phyloP scores from a whole-genome alignment of 1,284 basidiomycete genomes.

The Cutaneotrichosporon sp. region DNA sequence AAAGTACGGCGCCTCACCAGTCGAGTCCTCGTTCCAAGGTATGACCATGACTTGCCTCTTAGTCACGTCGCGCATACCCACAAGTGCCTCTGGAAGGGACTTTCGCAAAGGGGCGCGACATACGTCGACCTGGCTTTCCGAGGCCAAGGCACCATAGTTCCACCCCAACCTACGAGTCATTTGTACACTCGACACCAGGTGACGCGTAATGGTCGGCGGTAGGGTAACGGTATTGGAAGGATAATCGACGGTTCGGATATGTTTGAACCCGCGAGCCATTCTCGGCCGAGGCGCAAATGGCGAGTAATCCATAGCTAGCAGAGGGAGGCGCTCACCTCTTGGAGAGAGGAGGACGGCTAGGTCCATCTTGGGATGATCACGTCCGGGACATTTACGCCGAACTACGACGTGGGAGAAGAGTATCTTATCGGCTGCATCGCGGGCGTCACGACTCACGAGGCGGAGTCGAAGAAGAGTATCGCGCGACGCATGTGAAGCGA shows the following conservation, averaged over 20 bases:
- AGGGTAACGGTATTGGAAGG: background rate
- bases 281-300: background rate
- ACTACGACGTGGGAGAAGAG: background rate
- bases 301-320: background rate
- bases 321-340: background rate
- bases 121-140: background rate
- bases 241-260: background rate
- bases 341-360: background rate
- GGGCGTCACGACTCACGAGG: background rate
- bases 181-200: background rate
- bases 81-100: background rate
- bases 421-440: background rate
- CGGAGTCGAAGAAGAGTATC: background rate
- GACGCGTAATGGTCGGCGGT: background rate
- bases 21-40: background rate
- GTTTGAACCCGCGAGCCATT: background rate
- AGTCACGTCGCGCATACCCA: background rate
- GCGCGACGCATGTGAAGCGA: background rate
- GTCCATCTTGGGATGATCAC: background rate
- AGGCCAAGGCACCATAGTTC: background rate
- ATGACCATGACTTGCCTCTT: background rate
- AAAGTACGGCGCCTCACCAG: background rate
- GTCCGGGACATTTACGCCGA: background rate
- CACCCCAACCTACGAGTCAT: background rate
- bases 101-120: background rate